Percentiles rank a stretch among this genome's conserved stretches.
Conservation (phyloP, 2,329 filamentous ascomycete species). For the Alternaria atra region DNA sequence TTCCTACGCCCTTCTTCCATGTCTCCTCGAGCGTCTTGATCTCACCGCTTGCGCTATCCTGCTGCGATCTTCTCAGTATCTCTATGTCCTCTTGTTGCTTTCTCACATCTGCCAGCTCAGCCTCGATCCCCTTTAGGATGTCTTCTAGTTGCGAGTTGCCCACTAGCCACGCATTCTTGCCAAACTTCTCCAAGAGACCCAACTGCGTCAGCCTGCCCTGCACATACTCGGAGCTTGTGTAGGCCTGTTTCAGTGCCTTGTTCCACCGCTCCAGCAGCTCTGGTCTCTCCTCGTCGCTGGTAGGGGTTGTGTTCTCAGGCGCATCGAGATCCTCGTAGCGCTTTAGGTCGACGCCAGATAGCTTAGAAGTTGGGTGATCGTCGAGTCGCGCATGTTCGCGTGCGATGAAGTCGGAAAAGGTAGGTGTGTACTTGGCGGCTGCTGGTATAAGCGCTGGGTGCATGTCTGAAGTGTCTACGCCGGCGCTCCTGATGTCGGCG, state of each 20-base stretch:
- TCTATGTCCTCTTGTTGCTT: conserved; percentile 78
- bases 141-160: conserved; percentile 82
- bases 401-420: conserved; percentile 72
- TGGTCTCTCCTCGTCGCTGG: conserved; percentile 49
- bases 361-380: conserved; percentile 57
- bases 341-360: conserved; percentile 73
- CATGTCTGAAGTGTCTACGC: conserved; percentile 57
- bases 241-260: conserved; percentile 63
- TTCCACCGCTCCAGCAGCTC: conserved; percentile 59
- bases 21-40: conserved; percentile 75
- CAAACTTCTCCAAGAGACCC: conserved; percentile 78
- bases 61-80: conserved; percentile 71
- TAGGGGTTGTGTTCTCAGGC: conserved; percentile 54
- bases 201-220: conserved; percentile 68
- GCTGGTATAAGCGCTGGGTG: conserved; percentile 67
- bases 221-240: conserved; percentile 67
- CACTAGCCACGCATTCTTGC: conserved; percentile 91
- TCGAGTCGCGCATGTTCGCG: conserved; percentile 75
- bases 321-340: conserved; percentile 84
- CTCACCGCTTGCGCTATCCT: conserved; percentile 77
- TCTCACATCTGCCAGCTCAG: conserved; percentile 74
- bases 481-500: conserved; percentile 61
- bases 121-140: conserved; percentile 73
- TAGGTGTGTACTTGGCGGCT: conserved; percentile 57
- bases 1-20: conserved; percentile 81